Conservation (phyloP, 352 stramenopile species). For the Globisporangium lucens region DNA sequence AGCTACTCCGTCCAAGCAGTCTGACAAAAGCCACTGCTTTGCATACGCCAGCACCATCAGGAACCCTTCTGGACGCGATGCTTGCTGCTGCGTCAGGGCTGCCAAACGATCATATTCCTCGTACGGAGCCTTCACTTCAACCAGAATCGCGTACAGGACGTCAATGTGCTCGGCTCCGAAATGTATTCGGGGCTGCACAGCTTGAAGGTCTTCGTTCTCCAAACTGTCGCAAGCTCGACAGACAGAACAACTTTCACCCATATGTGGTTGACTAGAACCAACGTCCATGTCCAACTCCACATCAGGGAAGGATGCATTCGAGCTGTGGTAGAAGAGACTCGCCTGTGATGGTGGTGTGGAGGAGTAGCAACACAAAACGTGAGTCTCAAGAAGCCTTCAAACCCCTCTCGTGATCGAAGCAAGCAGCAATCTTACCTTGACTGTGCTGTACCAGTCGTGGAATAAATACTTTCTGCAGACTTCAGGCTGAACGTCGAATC, state of each 20-base stretch:
- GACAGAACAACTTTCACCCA: constrained; percentile 33
- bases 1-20: constrained; percentile 68
- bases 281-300: constrained; percentile 75
- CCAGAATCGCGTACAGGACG: constrained; percentile 81
- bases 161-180: constrained; percentile 79
- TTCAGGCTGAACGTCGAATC: constrained; percentile 10
- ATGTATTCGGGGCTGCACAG: constrained; percentile 55
- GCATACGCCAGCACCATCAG: constrained; percentile 82
- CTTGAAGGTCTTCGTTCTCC: constrained; percentile 17
- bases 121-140: constrained; percentile 85
- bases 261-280: constrained; percentile 29
- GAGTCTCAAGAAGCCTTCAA: background rate
- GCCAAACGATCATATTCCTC: constrained; percentile 79
- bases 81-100: constrained; percentile 64
- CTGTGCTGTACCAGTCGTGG: constrained; percentile 74
- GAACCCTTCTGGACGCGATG: constrained; percentile 80
- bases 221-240: constrained; percentile 26
- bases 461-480: constrained; percentile 71
- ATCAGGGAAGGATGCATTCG: constrained; percentile 75
- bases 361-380: background rate
- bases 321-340: constrained; percentile 74
- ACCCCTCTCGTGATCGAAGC: background rate
- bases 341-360: constrained; percentile 19
- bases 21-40: constrained; percentile 80
- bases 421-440: constrained; percentile 47